Evolutionary conservation across 1,284 basidiomycete species (phyloP).

Genomic region (Cryptococcus sp.): DNA sequence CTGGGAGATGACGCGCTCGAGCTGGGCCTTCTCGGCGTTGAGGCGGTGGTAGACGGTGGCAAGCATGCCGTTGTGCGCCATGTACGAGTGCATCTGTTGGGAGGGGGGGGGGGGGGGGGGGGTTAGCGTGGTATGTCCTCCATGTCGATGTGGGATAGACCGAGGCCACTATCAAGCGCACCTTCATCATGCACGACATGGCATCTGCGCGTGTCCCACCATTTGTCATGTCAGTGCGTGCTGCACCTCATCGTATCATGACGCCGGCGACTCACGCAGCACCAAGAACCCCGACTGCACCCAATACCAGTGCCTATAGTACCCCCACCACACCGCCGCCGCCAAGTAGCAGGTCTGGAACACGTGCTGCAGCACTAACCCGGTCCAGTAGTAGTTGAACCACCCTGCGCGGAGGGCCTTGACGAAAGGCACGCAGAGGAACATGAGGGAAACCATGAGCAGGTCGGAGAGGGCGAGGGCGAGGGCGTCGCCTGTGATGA

Average conservation of each 20-base stretch:
- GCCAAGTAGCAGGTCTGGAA: slow-evolving; percentile 69
- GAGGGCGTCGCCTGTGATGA: slow-evolving; percentile 82
- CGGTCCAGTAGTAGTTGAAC: slow-evolving; percentile 72
- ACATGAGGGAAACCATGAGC: slow-evolving; percentile 71
- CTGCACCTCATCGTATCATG: neutral
- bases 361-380: slow-evolving; percentile 70
- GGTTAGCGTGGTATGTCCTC: neutral
- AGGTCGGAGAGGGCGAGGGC: slow-evolving; percentile 81
- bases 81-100: slow-evolving; percentile 76
- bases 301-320: slow-evolving; percentile 85
- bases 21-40: slow-evolving; percentile 33
- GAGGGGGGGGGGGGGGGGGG: neutral
- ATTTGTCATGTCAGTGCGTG: slow-evolving; percentile 4
- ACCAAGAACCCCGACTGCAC: slow-evolving; percentile 95
- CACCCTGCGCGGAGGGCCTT: slow-evolving; percentile 69
- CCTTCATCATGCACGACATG: slow-evolving; percentile 49
- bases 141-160: neutral
- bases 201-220: slow-evolving; percentile 31
- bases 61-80: slow-evolving; percentile 82
- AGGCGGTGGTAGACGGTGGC: slow-evolving; percentile 54
- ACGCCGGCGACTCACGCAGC: slow-evolving; percentile 55
- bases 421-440: slow-evolving; percentile 75
- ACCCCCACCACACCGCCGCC: slow-evolving; percentile 58
- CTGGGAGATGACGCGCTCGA: slow-evolving; percentile 32
- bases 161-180: slow-evolving; percentile 12